Base-by-base conservation (phyloP, 2,329 filamentous ascomycete genomes). In the Claviceps quebecensis region DNA sequence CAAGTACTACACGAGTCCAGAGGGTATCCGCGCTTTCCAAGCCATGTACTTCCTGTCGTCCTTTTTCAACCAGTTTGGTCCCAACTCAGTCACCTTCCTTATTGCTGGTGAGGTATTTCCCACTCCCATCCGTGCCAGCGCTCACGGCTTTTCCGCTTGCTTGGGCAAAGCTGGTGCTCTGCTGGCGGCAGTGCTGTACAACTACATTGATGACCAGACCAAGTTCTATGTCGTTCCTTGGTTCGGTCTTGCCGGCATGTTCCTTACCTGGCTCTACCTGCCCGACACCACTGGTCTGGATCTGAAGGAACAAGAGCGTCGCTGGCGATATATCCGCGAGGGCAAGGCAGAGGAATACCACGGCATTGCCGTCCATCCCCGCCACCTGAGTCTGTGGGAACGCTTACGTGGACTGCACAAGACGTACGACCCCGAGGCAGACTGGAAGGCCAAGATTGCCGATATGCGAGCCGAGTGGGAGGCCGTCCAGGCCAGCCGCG, bases 51-150 rank as follows among this genome's bases (percentile, higher is more conserved):
- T 95, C 72, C 68, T 97, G 59, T 95, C 88, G 7, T 95, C 87
- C 23, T 97, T 97, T 76, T 97, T 97, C 83, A 96, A 96, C 77
- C 91, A 97, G 67, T 97, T 97, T 63, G 91, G 91, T 13, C 91
- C 91, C 69, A 97, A 97, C 77, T 84, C 82, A 46, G 89, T 96
- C 61, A 95, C 90, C 56, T 97, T 97, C 85, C 80, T 97, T 58
- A 87, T 95, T 38, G 91, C 91, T 44, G 91, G 88, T 44, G 91
- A 97, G 67, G 88, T 95, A n/a, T 97, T 87, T 76, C 91, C 91
- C 9, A 95, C 90, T 0, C 87, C 90, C 9, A 83, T 97, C 59
- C 89, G 91, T 61, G 91, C 91, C 58, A 89, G 87, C 17, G 91
- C 91, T 49, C 91, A 97, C 74, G 91, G 91, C 52, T 87, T 96